Evolutionary conservation across 78 protist genomes (phyloP), one percentile per base, ranked within the genome.

Genomic region (Tieghemostelium lacteum): DNA sequence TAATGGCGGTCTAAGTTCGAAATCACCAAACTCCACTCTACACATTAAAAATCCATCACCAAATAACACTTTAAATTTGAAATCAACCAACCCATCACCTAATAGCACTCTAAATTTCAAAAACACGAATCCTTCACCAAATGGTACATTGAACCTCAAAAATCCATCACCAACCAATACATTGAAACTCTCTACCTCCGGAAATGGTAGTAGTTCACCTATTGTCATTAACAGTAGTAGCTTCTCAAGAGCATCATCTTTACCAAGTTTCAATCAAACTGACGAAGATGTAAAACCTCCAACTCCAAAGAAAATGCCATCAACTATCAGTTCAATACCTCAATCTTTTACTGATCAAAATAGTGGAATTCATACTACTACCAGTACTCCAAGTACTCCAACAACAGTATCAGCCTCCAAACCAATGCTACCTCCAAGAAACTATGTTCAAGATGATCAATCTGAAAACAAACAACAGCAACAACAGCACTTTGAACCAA

Each of bases 271-370:
- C 24, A 34, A 39, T 6, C 24, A 39, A 31, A 62, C 49, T 34
- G 57, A 24, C 62, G 57, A 80, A 28, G 88, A 67, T 17, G 16
- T 71, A 62, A 80, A 42, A 55, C n/a, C n/a, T n/a, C 77, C 49
- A 10, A 80, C 16, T 67, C 70, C 88, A 0, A 80, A 71, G 36
- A 80, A 45, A 40, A 80, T 80, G 88, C 88, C 88, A 0, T 76
- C 37, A 37, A 80, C 88, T 8, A 80, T 80, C 0, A 34, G 77
- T 3, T 80, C 77, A 20, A 80, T 80, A 14, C 57, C 88, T 5
- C 36, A 24, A 10, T 17, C 42, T 4, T 26, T 31, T 12, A 34
- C 34, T n/a, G 78, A 60, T 7, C 14, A 40, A 17, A 45, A 14
- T 1, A 52, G 31, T 22, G 75, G 28, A 20, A 60, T 36, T 12